Evolutionary conservation across 164 flowering plant species (phyloP).

Genomic region (Paratinospora sagittata): DNA sequence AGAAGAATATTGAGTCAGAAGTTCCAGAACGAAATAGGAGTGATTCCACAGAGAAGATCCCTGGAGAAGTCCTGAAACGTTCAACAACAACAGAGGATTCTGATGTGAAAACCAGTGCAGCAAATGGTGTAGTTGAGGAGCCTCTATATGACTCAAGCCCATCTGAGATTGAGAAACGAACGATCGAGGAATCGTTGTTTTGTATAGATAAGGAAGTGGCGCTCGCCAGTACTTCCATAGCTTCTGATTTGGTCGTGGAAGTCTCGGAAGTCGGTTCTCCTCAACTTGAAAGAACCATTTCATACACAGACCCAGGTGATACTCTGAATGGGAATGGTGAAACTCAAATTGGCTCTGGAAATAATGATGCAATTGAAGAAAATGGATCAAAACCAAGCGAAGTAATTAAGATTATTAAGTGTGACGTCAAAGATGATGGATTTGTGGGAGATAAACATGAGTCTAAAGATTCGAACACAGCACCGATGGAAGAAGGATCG

Average conservation of each 20-base stretch:
- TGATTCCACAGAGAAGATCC: too few species aligned
- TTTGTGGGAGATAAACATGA: constrained; percentile 6
- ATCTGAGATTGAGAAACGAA: constrained; percentile 26
- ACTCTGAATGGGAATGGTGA: constrained; percentile 6
- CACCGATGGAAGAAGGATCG: constrained; percentile 6
- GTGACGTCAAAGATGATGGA: constrained; percentile 11
- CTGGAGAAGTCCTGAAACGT: too few species aligned
- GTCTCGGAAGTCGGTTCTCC: constrained; percentile 26
- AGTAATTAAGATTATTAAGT: constrained; percentile 14
- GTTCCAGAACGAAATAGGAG: too few species aligned
- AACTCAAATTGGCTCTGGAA: constrained; percentile 12
- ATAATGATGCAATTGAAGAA: constrained; percentile 24
- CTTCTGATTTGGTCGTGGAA: constrained; percentile 39
- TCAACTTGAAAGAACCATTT: constrained; percentile 16
- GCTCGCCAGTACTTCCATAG: constrained; percentile 22
- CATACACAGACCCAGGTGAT: constrained; percentile 12
- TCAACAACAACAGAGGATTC: background rate
- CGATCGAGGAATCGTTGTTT: constrained; percentile 14
- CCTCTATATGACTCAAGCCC: constrained; percentile 83
- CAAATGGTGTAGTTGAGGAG: constrained; percentile 29
- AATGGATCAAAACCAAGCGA: constrained; percentile 17
- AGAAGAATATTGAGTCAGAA: background rate
- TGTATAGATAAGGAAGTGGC: constrained; percentile 18
- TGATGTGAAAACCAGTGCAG: background rate
- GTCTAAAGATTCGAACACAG: constrained; percentile 4